These are phyloP conservation scores for Trypanosoma conorhini DNA, from an alignment of 208 protist genomes.

Conservation along the genomic window DNA sequence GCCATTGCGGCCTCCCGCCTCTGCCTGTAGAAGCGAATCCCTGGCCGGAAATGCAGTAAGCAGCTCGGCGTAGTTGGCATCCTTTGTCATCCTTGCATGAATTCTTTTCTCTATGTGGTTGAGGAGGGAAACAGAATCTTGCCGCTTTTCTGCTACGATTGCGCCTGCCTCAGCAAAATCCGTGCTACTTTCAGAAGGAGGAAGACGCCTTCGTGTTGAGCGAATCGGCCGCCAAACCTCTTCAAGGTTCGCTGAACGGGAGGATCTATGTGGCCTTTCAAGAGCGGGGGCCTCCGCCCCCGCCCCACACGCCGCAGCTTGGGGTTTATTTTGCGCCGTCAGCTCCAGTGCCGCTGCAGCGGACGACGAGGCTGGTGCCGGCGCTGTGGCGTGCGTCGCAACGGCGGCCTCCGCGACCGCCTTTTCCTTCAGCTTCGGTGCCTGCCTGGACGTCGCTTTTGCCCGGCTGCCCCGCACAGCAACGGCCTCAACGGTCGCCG, in stretches of 20 bases:
- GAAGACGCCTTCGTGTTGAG: conserved; percentile 36
- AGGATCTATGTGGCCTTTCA: conserved; percentile 23
- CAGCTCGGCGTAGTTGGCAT: conserved; percentile 24
- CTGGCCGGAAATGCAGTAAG: conserved; percentile 5
- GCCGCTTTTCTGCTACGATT: conserved; percentile 1
- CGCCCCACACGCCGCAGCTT: background rate
- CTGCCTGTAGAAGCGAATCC: background rate
- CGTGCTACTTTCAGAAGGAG: conserved; percentile 16
- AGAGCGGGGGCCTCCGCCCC: background rate
- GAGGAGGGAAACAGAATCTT: background rate
- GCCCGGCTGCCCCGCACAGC: background rate
- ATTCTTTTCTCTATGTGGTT: conserved; percentile 21
- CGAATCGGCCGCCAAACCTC: conserved; percentile 61
- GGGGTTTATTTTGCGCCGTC: background rate
- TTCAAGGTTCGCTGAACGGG: conserved; percentile 33
- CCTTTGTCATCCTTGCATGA: conserved; percentile 21
- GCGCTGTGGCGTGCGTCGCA: background rate
- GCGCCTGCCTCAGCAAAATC: conserved; percentile 14
- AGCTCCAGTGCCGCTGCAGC: background rate
- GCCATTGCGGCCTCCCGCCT: background rate
- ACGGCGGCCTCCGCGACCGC: background rate
- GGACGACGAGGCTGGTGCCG: background rate
- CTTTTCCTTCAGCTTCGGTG: conserved; percentile 6
- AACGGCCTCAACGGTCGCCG: background rate
- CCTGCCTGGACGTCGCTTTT: background rate